These are phyloP conservation scores for Podaxis carcinomalis DNA, from an alignment of 768 basidiomycete genomes.

Conservation along the genomic window DNA sequence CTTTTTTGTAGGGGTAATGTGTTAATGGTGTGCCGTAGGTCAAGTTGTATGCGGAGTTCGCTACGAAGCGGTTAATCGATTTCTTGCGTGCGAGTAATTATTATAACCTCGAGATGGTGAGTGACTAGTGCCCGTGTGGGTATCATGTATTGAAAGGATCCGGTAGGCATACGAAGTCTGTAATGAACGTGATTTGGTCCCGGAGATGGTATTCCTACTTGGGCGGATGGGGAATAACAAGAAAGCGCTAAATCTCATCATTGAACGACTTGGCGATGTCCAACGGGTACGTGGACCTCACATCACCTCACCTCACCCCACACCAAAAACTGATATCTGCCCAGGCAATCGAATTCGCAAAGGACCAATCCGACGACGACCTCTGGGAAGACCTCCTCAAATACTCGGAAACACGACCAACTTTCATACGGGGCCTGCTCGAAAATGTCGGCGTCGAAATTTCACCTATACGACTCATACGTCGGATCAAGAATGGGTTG, in stretches of 20 bases:
- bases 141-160: background rate
- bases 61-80: conserved; percentile 74
- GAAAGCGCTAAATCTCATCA: conserved; percentile 89
- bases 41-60: conserved; percentile 88
- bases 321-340: too few relatives aligned
- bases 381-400: conserved; percentile 95
- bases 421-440: conserved; percentile 90
- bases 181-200: conserved; percentile 79
- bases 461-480: conserved; percentile 89
- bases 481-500: conserved; percentile 91
- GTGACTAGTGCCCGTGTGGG: background rate
- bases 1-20: background rate
- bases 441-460: conserved; percentile 97
- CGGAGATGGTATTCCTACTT: conserved; percentile 96
- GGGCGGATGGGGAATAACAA: conserved; percentile 99
- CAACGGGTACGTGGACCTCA: conserved; percentile 35
- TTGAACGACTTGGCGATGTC: conserved; percentile 91
- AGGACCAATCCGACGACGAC: conserved; percentile 94
- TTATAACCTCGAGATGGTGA: conserved; percentile 83
- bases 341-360: conserved; percentile 91
- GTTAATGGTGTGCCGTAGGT: conserved; percentile 42
- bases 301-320: too few relatives aligned
- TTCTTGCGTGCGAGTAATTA: conserved; percentile 89
- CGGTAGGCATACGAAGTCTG: conserved; percentile 82
- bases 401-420: conserved; percentile 93